Evolutionary conservation across 2,329 filamentous ascomycete species (phyloP).

Genomic region (Nemania sp.): DNA sequence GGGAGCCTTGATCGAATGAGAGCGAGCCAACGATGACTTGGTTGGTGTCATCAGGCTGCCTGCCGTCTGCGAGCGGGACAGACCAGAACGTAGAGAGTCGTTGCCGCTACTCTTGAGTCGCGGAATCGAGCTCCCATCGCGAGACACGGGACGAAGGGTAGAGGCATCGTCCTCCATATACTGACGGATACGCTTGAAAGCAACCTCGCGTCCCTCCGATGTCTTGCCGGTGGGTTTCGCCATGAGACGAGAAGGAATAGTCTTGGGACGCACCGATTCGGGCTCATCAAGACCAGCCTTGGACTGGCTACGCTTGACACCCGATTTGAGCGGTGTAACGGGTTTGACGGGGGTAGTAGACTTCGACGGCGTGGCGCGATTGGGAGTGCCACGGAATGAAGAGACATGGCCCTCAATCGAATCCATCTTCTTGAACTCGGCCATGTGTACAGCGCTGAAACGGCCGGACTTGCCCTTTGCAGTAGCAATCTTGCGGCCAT

Average conservation of each 20-base stretch:
- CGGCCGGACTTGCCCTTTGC: conserved; percentile 77
- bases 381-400: conserved; percentile 66
- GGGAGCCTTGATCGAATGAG: conserved; percentile 57
- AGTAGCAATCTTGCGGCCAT: conserved; percentile 72
- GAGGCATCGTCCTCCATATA: conserved; percentile 70
- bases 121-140: conserved; percentile 49
- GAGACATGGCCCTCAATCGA: conserved; percentile 89
- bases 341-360: conserved; percentile 50
- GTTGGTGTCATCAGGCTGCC: conserved; percentile 75
- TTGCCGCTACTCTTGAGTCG: conserved; percentile 51
- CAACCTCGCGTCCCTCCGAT: conserved; percentile 42
- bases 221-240: conserved; percentile 30
- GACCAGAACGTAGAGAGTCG: conserved; percentile 38
- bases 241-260: conserved; percentile 35
- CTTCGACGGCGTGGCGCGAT: conserved; percentile 56
- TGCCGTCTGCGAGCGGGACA: conserved; percentile 52
- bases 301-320: conserved; percentile 44
- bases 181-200: conserved; percentile 73
- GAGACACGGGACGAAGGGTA: conserved; percentile 61
- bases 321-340: conserved; percentile 54
- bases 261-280: conserved; percentile 46
- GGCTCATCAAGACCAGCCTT: conserved; percentile 69
- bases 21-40: conserved; percentile 70
- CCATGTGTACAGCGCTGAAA: conserved; percentile 84
- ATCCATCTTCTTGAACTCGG: conserved; percentile 96